Percentiles rank a stretch among this genome's conserved stretches.
Conservation (phyloP, 2,329 filamentous ascomycete species). For the Amylocarpus encephaloides region DNA sequence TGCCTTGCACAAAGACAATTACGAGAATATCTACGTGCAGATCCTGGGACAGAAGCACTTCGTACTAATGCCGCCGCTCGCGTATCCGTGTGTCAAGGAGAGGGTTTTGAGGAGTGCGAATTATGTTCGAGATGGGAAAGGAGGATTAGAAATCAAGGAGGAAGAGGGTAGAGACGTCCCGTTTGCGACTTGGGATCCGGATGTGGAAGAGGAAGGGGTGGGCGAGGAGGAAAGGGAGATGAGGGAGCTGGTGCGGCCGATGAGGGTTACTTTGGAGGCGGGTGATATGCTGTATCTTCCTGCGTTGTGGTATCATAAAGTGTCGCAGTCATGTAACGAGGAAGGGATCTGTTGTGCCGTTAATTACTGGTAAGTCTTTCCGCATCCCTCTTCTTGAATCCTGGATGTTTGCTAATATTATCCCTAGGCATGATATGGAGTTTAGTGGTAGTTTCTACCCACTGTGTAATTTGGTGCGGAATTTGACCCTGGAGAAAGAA, state of each 20-base stretch:
- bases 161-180: conserved; percentile 45
- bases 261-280: conserved; percentile 61
- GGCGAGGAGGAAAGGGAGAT: conserved; percentile 51
- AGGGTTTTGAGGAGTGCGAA: conserved; percentile 47
- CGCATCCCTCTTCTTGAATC: not conserved
- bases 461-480: conserved; percentile 25
- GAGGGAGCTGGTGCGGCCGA: conserved; percentile 45
- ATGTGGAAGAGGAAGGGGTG: conserved; percentile 30
- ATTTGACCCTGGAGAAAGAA: conserved; percentile 11
- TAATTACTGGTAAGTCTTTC: conserved; percentile 64
- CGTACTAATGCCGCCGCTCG: conserved; percentile 64
- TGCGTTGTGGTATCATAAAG: conserved; percentile 81
- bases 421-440: conserved; percentile 68
- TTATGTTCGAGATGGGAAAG: conserved; percentile 38
- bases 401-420: conserved; percentile 8
- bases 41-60: conserved; percentile 69
- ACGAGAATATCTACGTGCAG: conserved; percentile 81
- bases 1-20: conserved; percentile 74
- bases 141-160: not conserved
- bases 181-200: conserved; percentile 69
- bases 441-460: conserved; percentile 65
- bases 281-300: conserved; percentile 81
- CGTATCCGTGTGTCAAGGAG: conserved; percentile 64
- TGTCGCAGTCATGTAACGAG: conserved; percentile 60
- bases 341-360: conserved; percentile 72